Conservation (phyloP, 2,329 filamentous ascomycete species). For the Verticillium longisporum region DNA sequence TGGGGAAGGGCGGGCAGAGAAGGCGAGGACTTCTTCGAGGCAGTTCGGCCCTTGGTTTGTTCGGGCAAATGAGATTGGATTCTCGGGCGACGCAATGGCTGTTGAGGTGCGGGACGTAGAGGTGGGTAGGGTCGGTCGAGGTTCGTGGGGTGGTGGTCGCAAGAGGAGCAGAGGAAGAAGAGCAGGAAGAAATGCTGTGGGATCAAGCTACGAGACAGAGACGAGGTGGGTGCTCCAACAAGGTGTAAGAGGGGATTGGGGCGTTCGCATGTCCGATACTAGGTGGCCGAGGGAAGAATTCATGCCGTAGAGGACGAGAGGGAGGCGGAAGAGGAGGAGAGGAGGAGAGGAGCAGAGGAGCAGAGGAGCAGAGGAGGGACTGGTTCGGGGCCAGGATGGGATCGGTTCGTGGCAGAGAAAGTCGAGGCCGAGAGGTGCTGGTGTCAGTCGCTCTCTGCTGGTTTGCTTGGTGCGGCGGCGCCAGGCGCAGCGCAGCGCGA, state of each 20-base stretch:
- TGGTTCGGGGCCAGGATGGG: slow-evolving; percentile 8
- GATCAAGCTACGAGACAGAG: slow-evolving; percentile 11
- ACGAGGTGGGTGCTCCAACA: slow-evolving; percentile 11
- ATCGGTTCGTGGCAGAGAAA: slow-evolving; percentile 4
- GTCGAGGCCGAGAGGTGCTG: background rate
- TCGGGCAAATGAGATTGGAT: background rate
- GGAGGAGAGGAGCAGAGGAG: slow-evolving; percentile 5
- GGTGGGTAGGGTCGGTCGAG: slow-evolving; percentile 11
- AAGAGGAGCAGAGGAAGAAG: slow-evolving; percentile 2
- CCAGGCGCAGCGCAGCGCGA: background rate
- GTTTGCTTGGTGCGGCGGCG: background rate
- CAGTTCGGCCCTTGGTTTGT: background rate
- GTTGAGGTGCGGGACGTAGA: slow-evolving; percentile 13
- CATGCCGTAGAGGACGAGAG: slow-evolving; percentile 10
- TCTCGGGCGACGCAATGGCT: slow-evolving; percentile 19
- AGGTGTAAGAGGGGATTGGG: slow-evolving; percentile 8
- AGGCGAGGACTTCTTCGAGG: slow-evolving; percentile 17
- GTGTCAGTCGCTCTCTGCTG: background rate
- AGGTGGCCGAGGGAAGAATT: slow-evolving; percentile 4
- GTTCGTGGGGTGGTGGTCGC: slow-evolving; percentile 9
- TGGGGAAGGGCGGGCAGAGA: slow-evolving; percentile 18
- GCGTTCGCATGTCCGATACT: slow-evolving; percentile 12
- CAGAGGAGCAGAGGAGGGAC: slow-evolving; percentile 8
- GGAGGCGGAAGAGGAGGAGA: slow-evolving; percentile 4
- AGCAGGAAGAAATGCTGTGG: slow-evolving; percentile 10